Evolutionary conservation across 768 basidiomycete genomes (phyloP), one percentile per base, ranked within the genome.

Genomic region (Auricularia sp.): DNA sequence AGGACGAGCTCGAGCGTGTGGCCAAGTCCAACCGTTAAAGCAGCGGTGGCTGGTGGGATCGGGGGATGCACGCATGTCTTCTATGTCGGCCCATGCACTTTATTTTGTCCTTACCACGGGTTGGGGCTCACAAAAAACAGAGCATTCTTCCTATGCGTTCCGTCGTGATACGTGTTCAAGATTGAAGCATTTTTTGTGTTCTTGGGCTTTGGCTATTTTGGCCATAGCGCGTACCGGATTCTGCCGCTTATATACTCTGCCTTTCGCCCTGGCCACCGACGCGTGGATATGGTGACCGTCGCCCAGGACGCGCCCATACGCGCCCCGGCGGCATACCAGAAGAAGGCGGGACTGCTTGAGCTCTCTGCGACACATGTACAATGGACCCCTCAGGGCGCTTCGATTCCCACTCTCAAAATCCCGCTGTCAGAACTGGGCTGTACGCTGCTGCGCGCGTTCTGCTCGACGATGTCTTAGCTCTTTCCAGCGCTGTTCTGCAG

Each of bases 11-110:
- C 69, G 96, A 99, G 84, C 95, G 96, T 84, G 97, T 99, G 65
- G 97, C 97, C 82, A 98, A 98, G 83, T 97, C 94, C 79, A 99
- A 99, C 83, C 92, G 96, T 86, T 99, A 86, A 92, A 88, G 54
- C 21, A 13, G 42, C 51, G 54, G 54, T 29, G 47, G 64, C 16
- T 65, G 47, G 47, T 64, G 13, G 56, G 24, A 29, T 24, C 29
- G 56, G 56, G 56, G 56, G 24, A n/a, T 34, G 56, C 21, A 21
- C 18, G 47, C 47, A 51, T 51, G 47, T 21, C 21, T 51, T 51
- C 47, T 51, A 51, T 51, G 47, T 51, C 47, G 47, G 47, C 21
- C 47, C 47, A 51, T 51, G 47, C 47, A 51, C 47, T 16, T 21
- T 51, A 51, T 21, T 16, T 21, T 51, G 14, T 16, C 47, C 47